phyloP scores from a whole-genome alignment of 2,329 filamentous ascomycete species.

The Daldinia eschscholtzii region DNA sequence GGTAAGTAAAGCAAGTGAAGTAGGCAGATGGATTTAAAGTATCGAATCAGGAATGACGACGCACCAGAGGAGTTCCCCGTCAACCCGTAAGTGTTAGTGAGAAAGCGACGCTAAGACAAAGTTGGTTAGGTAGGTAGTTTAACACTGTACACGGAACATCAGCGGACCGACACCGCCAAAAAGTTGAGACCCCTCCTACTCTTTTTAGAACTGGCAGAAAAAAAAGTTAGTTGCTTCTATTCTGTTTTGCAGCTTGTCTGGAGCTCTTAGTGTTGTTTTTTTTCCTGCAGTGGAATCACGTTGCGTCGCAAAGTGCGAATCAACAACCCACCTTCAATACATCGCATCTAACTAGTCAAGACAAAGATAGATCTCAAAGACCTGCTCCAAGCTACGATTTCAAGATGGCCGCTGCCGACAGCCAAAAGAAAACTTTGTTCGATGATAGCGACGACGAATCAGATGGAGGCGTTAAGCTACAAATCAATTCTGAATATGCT shows the following conservation, averaged over 20 bases:
- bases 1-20: conserved; percentile 15
- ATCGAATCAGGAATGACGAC: conserved; percentile 46
- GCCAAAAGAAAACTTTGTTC: conserved; percentile 63
- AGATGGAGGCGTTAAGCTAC: conserved; percentile 67
- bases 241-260: conserved; percentile 9
- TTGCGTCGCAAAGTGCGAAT: background rate
- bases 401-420: conserved; percentile 51
- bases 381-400: conserved; percentile 4
- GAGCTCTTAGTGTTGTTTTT: conserved; percentile 2
- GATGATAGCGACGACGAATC: conserved; percentile 68
- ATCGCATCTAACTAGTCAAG: background rate
- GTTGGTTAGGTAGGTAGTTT: conserved; percentile 25
- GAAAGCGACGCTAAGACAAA: conserved; percentile 23
- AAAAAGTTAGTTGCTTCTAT: conserved; percentile 29
- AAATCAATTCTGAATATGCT: conserved; percentile 92
- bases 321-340: background rate
- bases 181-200: conserved; percentile 35
- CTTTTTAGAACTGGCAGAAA: conserved; percentile 37
- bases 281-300: background rate
- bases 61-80: conserved; percentile 35
- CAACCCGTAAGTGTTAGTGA: conserved; percentile 14
- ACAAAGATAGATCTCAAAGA: background rate
- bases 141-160: conserved; percentile 40
- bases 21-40: conserved; percentile 40
- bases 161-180: conserved; percentile 46